Evolutionary conservation across 2,329 filamentous ascomycete genomes (phyloP), one percentile per base, ranked within the genome.

Genomic region (Calonectria hongkongensis): DNA sequence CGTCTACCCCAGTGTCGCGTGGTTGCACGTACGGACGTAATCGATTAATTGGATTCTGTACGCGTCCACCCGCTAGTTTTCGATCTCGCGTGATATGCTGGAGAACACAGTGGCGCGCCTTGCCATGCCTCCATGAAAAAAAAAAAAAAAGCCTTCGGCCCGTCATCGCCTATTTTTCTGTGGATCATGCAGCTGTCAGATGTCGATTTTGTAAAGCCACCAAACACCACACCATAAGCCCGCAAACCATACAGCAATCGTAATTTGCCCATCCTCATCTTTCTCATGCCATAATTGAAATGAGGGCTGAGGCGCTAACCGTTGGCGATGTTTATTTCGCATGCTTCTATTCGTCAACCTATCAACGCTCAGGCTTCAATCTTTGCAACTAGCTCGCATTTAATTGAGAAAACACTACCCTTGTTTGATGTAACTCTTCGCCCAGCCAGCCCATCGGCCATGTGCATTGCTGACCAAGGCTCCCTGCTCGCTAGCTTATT

Each of bases 181-280:
- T 48, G 56, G 64, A 68, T 30, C 50, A 66, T 63, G 65, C 56
- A 56, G 33, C 33, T 54, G 65, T 67, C 69, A 67, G 62, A 33
- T 54, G 47, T 62, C 64, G 36, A 47, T 71, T 50, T 47, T 39
- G 54, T 28, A 48, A 54, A 67, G 56, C 69, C 47, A 67, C 69
- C 25, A n/a, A 58, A 58, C 54, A 58, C 54, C 54, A 39, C 28
- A 36, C 36, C 66, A 64, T 48, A 48, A 39, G 21, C 21, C 28
- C 18, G 30, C 51, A 58, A 41, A 18, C 56, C 25, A 45, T 28
- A 39, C 36, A 47, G 13, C 21, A 18, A 62, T n/a, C 12, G n/a
- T 43, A 63, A 58, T 41, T 45, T 13, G 30, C 30, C 30, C n/a
- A 30, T 60, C 16, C 16, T 50, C 18, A 36, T 68, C 45, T 45